Evolutionary conservation across 768 basidiomycete species (phyloP), one percentile per base, ranked within the genome.

Genomic region (Dendrothele bispora): DNA sequence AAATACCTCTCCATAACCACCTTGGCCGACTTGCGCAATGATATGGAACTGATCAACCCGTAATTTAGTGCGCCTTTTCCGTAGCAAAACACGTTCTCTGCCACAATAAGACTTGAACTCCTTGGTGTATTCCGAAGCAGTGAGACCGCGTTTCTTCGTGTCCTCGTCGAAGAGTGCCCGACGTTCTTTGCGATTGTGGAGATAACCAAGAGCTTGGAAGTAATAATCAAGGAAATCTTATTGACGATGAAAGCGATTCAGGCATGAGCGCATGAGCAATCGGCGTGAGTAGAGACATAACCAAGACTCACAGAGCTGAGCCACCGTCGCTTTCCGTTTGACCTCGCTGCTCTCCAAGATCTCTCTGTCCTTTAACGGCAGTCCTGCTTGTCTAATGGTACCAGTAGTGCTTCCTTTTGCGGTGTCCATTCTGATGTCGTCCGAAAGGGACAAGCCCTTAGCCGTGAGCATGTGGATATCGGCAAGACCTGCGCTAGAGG

Each of bases 181-280:
- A 21, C 97, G 85, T 38, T 92, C 85, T 63, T 92, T 94, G 21
- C 97, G 83, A 17, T 86, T 69, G 7, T 87, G 82, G 49, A 98
- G 77, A 67, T 98, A 98, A 15, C 91, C 92, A 29, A 99, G 78
- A 1, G 84, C 79, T 62, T 98, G 92, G 64, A 99, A 99, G 71
- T 99, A 99, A 64, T 99, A 98, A 67, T 98, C 95, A 42, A 97
- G 80, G 70, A 98, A 98, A 73, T 91, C 93, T 95, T 55, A n/a
- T n/a, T n/a, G n/a, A n/a, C n/a, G n/a, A n/a, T n/a, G n/a, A n/a
- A n/a, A n/a, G n/a, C n/a, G n/a, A n/a, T n/a, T n/a, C n/a, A n/a
- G n/a, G n/a, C n/a, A n/a, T n/a, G n/a, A n/a, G n/a, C n/a, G n/a
- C n/a, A n/a, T n/a, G n/a, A n/a, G 46, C 37, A 25, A 43, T 54